Evolutionary conservation across 352 stramenopile species (phyloP), one percentile per base, ranked within the genome.

Genomic region (Pythium aquatile): DNA sequence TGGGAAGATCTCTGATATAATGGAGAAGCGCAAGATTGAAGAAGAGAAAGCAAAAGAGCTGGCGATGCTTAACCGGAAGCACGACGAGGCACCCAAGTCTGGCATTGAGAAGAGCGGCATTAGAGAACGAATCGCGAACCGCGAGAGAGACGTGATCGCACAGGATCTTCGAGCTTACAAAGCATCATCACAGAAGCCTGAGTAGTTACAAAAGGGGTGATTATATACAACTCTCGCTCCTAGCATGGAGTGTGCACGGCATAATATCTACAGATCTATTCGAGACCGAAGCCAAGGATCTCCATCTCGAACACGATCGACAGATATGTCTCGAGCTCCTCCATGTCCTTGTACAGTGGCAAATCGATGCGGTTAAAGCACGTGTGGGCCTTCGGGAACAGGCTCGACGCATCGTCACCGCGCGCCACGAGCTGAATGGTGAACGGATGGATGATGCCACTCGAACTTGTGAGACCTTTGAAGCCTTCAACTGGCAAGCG

Each of bases 401-500:
- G 65, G 10, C 77, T 82, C 37, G 83, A 72, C 0, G 77, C 68
- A 4, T 81, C 79, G 5, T 69, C 72, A 2, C 79, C 84, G 2
- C 63, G 63, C 5, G 73, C 71, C 1, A 94, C 62, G 28, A 94
- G 72, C 70, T 94, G 84, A 42, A 96, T 63, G 33, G 83, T 92
- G 58, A 96, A 96, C 11, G 66, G 69, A 59, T 94, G 82, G 26
- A 93, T 83, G 56, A 91, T 89, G 7, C 87, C 87, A 44, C 86
- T 93, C 4, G 81, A 83, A 58, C 86, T 94, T 17, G 77, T 93
- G 17, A 96, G 77, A 1, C 79, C 83, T 59, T 79, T 83, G 64
- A 96, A 96, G 0, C 83, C 83, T 57, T 94, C 83, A 6, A 96
- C 85, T 17, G 85, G 83, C 5, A 99, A 96, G 58, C 98, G 98